phyloP scores from a whole-genome alignment of 148 eudicot genomes.

The Cornus florida region DNA sequence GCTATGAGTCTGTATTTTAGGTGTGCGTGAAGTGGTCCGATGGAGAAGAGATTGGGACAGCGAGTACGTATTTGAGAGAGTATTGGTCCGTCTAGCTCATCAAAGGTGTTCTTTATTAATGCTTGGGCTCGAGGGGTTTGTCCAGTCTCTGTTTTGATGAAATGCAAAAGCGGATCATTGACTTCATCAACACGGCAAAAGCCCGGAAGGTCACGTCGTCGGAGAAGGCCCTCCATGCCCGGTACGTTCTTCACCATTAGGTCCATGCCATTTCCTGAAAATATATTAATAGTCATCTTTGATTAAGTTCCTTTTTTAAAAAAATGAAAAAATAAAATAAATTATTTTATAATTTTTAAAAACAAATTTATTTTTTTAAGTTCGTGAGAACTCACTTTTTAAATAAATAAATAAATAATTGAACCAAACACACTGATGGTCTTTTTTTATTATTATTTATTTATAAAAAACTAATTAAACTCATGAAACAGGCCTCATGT shows the following conservation, averaged over 20 bases:
- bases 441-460: too few relatives aligned
- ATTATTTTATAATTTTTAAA: too few relatives aligned
- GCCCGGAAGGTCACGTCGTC: slow-evolving; percentile 32
- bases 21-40: slow-evolving; percentile 32
- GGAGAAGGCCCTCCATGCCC: slow-evolving; percentile 34
- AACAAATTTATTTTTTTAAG: too few relatives aligned
- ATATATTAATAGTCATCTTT: too few relatives aligned
- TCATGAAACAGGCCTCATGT: too few relatives aligned
- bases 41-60: slow-evolving; percentile 21
- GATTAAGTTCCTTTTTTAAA: too few relatives aligned
- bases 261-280: slow-evolving; percentile 2
- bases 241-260: slow-evolving; percentile 13
- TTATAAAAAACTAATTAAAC: too few relatives aligned
- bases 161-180: slow-evolving; percentile 9
- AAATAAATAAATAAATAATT: too few relatives aligned
- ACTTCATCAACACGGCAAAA: slow-evolving; percentile 19
- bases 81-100: slow-evolving; percentile 35
- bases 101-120: slow-evolving; percentile 31
- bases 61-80: slow-evolving; percentile 22
- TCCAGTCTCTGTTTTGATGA: slow-evolving; percentile 6
- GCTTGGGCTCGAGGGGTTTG: slow-evolving; percentile 14
- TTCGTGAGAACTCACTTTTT: too few relatives aligned
- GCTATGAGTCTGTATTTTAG: slow-evolving; percentile 3
- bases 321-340: too few relatives aligned
- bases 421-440: too few relatives aligned